Conservation (phyloP, 164 flowering plant genomes). For the Cinnamomum chago region DNA sequence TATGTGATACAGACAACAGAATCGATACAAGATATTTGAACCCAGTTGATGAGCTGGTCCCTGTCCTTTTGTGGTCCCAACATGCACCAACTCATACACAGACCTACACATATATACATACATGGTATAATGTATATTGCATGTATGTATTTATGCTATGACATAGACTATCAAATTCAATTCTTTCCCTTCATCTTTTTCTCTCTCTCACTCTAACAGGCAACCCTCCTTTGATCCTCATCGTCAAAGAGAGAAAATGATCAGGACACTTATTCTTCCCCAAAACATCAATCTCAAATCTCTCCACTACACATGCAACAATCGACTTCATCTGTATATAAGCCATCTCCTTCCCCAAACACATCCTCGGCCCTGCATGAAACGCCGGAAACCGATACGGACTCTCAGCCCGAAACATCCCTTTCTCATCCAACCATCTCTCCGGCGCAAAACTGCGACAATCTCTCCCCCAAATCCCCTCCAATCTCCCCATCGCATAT, state of each 20-base stretch:
- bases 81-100: too few species aligned
- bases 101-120: too few species aligned
- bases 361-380: slow-evolving; percentile 50
- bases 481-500: slow-evolving; percentile 58
- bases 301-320: slow-evolving; percentile 42
- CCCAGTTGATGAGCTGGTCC: too few species aligned
- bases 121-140: too few species aligned
- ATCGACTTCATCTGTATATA: slow-evolving; percentile 53
- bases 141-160: too few species aligned
- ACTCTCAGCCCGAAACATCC: slow-evolving; percentile 32
- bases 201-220: slow-evolving; percentile 1
- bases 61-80: too few species aligned
- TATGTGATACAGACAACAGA: too few species aligned
- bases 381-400: slow-evolving; percentile 39
- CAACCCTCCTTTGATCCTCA: slow-evolving; percentile 51
- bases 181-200: slow-evolving; percentile 7
- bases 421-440: slow-evolving; percentile 43
- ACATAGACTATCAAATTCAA: too few species aligned
- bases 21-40: too few species aligned
- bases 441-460: slow-evolving; percentile 44
- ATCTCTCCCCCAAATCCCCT: slow-evolving; percentile 51
- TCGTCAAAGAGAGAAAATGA: slow-evolving; percentile 21
- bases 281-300: slow-evolving; percentile 31
- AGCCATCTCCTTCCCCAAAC: slow-evolving; percentile 59
- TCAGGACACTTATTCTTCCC: slow-evolving; percentile 36